These are phyloP conservation scores for Haplosporangium sp. DNA, from an alignment of 371 early-diverging fungal species.

Conservation along the genomic window DNA sequence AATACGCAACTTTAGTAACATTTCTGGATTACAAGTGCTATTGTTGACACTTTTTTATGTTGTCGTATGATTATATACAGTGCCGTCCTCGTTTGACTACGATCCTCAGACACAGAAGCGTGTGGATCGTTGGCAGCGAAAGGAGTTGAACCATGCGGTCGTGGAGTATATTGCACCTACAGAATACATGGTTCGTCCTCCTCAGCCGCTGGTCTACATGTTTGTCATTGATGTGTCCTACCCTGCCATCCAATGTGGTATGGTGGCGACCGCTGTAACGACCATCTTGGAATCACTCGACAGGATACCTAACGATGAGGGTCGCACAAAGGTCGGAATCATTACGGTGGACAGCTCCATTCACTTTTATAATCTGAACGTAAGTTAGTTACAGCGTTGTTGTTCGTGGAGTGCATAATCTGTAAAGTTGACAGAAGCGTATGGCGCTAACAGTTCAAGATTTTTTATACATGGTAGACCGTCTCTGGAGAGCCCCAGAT, in stretches of 20 bases:
- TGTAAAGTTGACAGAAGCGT: too few species aligned
- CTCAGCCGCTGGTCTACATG: constrained; percentile 92
- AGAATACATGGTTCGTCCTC: constrained; percentile 95
- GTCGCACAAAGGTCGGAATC: constrained; percentile 88
- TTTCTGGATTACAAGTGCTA: too few species aligned
- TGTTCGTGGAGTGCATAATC: too few species aligned
- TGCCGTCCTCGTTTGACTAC: constrained; percentile 91
- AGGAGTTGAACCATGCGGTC: constrained; percentile 89
- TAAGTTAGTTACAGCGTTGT: constrained; percentile 33
- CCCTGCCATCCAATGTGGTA: constrained; percentile 85
- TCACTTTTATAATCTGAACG: constrained; percentile 90
- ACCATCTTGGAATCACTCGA: constrained; percentile 88
- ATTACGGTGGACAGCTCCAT: constrained; percentile 91
- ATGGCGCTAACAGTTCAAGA: neutral
- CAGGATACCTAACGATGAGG: constrained; percentile 88
- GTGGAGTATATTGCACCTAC: constrained; percentile 95
- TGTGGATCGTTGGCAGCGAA: constrained; percentile 86
- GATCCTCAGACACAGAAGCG: constrained; percentile 84
- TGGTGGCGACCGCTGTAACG: constrained; percentile 79
- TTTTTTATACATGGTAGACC: constrained; percentile 31
- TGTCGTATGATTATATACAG: constrained; percentile 33
- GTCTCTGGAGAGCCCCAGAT: constrained; percentile 85
- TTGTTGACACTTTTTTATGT: neutral
- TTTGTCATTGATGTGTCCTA: constrained; percentile 95
- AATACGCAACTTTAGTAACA: neutral